Conservation (phyloP, 306 rosid species). For the Neltuma alba region DNA sequence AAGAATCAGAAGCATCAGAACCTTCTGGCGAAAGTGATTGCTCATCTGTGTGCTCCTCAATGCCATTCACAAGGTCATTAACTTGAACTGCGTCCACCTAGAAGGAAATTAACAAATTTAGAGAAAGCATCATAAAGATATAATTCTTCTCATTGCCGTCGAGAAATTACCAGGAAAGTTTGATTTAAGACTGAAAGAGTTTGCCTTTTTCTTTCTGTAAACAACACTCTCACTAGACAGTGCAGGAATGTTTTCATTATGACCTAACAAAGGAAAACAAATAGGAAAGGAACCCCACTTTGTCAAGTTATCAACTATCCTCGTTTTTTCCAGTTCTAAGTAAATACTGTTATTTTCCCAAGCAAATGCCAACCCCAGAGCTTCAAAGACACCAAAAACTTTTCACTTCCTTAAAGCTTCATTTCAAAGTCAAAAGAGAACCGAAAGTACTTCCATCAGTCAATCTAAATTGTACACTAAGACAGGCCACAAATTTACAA, state of each 20-base stretch:
- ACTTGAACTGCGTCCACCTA: slow-evolving; percentile 51
- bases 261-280: slow-evolving; percentile 23
- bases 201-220: slow-evolving; percentile 17
- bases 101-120: slow-evolving; percentile 1
- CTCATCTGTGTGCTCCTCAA: slow-evolving; percentile 39
- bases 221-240: background rate
- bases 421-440: slow-evolving; percentile 13
- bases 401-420: slow-evolving; percentile 17
- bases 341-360: background rate
- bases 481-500: slow-evolving; percentile 10
- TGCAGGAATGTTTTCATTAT: slow-evolving; percentile 13
- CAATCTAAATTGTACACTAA: slow-evolving; percentile 22
- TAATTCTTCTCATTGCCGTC: background rate
- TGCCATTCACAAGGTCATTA: slow-evolving; percentile 32
- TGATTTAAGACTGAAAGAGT: slow-evolving; percentile 10
- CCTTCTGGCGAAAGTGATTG: slow-evolving; percentile 39
- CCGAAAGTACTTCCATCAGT: slow-evolving; percentile 8
- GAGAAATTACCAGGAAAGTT: background rate
- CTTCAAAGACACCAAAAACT: background rate
- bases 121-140: background rate
- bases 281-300: background rate
- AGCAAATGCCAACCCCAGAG: slow-evolving; percentile 26
- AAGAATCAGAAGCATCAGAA: slow-evolving; percentile 39
- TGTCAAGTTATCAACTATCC: slow-evolving; percentile 8
- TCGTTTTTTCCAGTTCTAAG: background rate